phyloP scores from a whole-genome alignment of 176 grass and related monocot genomes.

The Echinochloa phyllopogon region DNA sequence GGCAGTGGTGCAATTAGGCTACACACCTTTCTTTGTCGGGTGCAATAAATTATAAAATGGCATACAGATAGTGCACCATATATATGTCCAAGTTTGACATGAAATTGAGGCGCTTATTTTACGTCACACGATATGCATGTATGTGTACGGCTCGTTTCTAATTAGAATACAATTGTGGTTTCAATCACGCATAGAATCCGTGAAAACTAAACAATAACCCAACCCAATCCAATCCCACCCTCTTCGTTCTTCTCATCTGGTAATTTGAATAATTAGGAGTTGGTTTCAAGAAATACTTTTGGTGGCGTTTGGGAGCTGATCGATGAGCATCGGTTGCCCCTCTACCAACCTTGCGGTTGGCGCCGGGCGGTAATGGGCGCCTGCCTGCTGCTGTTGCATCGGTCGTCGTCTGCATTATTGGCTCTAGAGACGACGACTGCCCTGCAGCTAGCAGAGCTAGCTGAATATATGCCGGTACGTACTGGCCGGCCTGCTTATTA shows the following conservation, averaged over 20 bases:
- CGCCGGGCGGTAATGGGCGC: conserved; percentile 40
- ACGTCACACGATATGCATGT: not conserved
- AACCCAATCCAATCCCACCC: not conserved
- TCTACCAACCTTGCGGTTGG: conserved; percentile 71
- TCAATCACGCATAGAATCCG: conserved; percentile 31
- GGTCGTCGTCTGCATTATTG: conserved; percentile 57
- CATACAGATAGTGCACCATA: not conserved
- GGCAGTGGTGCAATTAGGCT: not conserved
- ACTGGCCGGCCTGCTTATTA: not conserved
- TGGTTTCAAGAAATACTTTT: conserved; percentile 58
- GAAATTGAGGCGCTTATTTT: not conserved
- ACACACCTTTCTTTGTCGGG: not conserved
- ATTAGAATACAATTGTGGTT: not conserved
- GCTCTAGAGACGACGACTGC: not conserved
- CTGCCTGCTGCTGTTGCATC: conserved; percentile 18
- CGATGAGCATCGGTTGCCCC: conserved; percentile 37
- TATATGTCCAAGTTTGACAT: not conserved
- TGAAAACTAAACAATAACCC: not conserved
- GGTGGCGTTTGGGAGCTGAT: conserved; percentile 19
- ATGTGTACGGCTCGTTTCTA: not conserved
- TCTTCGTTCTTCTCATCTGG: conserved; percentile 35
- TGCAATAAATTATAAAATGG: not conserved
- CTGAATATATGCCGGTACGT: conserved; percentile 14
- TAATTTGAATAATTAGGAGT: conserved; percentile 61
- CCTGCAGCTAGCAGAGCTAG: not conserved